Percentiles rank a stretch among this genome's conserved stretches.
phyloP scores from a whole-genome alignment of 1,139 yeast genomes.

The Candida sp. region DNA sequence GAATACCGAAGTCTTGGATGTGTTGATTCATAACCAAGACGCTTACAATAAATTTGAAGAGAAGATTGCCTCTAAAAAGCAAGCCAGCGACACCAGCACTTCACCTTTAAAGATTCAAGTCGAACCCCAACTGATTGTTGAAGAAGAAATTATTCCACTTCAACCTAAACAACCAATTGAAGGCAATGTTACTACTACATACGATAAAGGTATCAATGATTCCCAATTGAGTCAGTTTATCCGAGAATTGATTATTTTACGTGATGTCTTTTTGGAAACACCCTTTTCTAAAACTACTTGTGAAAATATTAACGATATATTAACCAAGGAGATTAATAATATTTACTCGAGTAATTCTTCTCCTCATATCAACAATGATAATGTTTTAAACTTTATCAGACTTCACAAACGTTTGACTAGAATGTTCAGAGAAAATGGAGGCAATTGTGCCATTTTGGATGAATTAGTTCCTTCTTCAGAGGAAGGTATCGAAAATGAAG shows the following conservation, averaged over 20 bases:
- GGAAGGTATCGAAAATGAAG: conserved; percentile 22
- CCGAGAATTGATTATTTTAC: conserved; percentile 9
- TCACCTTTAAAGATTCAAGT: not conserved
- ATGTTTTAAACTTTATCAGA: conserved; percentile 17
- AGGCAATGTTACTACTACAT: not conserved
- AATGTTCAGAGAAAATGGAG: conserved; percentile 26
- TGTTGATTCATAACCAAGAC: conserved; percentile 13
- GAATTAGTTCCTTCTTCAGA: conserved; percentile 22
- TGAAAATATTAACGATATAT: conserved; percentile 12
- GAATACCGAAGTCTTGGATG: conserved; percentile 31
- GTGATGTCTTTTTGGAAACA: conserved; percentile 6
- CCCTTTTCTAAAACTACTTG: conserved; percentile 5
- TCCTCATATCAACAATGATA: conserved; percentile 15
- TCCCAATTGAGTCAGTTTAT: conserved; percentile 1
- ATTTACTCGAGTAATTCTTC: conserved; percentile 10
- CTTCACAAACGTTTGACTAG: conserved; percentile 16
- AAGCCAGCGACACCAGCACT: not conserved
- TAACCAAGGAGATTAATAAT: conserved; percentile 19
- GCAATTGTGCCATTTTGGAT: conserved; percentile 31
- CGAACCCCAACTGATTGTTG: not conserved
- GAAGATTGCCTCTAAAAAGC: not conserved
- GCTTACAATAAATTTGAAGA: not conserved
- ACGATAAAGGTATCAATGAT: not conserved
- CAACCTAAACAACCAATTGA: not conserved
- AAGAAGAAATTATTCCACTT: not conserved